A percentile compares a stretch with the other conserved stretches of the same genome.
Conservation (phyloP, 257 asterid species). For the Solanum virginianum region DNA sequence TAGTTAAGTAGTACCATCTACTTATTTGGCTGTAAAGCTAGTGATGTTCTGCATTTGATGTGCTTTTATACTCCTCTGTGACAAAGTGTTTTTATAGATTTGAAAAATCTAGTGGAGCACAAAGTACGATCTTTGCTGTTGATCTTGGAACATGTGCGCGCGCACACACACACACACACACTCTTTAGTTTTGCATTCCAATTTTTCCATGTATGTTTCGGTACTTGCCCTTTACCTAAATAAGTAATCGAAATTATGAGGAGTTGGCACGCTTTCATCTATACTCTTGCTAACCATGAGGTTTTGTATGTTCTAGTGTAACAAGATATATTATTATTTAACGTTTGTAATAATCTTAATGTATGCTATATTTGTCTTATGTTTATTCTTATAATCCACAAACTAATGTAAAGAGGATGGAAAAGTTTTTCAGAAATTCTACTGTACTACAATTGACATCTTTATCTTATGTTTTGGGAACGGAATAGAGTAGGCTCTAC, state of each 20-base stretch:
- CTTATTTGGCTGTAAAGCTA: neutral
- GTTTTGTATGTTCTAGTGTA: neutral
- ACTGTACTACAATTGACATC: neutral
- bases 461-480: neutral
- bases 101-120: neutral
- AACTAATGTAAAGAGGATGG: neutral
- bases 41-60: neutral
- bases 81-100: neutral
- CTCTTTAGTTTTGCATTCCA: neutral
- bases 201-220: neutral
- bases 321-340: neutral
- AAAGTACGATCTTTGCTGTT: neutral
- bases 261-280: neutral
- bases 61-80: neutral
- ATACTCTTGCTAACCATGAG: neutral
- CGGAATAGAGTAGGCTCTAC: neutral
- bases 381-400: neutral
- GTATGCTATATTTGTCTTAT: neutral
- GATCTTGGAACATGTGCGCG: neutral
- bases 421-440: neutral
- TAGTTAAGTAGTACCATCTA: neutral
- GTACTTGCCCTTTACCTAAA: neutral
- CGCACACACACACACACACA: too few relatives aligned
- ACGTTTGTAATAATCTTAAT: neutral
- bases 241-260: neutral